Base-by-base conservation (phyloP, 2,329 filamentous ascomycete genomes). In the Capronia coronata region DNA sequence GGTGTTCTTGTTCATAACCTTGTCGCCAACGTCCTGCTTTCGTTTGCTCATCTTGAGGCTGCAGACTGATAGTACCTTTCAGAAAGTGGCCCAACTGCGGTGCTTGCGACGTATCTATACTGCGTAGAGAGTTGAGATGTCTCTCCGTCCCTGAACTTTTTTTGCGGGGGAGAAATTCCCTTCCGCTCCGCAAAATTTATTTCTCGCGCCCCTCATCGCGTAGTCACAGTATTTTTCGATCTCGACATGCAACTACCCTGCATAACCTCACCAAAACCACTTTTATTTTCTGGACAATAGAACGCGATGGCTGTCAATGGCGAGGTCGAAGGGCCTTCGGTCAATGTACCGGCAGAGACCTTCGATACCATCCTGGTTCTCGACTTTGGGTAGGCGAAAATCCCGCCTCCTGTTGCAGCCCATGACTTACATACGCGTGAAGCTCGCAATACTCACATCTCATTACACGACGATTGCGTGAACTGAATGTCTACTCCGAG, bases 401-500 rank as follows among this genome's bases (percentile, higher is more conserved):
- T n/a, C 22, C 44, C 43, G 13, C 32, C 43, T 22, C 27, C 11
- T 18, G 23, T 13, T 46, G 29, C 30, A 18, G 14, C 22, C 40
- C 18, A 21, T 43, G 38, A 51, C 51, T 54, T 23, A 54, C 44
- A 38, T 38, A 32, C 34, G 25, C 19, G 19, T 27, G 32, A 51
- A 71, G 67, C 58, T 83, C 78, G 19, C 83, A 87, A 68, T 84
- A 83, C 63, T 82, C 80, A 34, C 84, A 89, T 67, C 73, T 90
- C 32, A 88, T 90, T 63, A 81, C 82, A 8, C 76, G 87, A 47
- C 80, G 87, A 27, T 76, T 94, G 22, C 79, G 88, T 60, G 80
- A 85, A 61, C 77, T 94, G 68, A 84, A 84, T 71, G 78, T 94
- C 66, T 95, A 86, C 74, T 82, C 82, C 54, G 89, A 95, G 72